These are phyloP conservation scores for Anastatica hierochuntica DNA, from an alignment of 345 rosid species.

Conservation along the genomic window DNA sequence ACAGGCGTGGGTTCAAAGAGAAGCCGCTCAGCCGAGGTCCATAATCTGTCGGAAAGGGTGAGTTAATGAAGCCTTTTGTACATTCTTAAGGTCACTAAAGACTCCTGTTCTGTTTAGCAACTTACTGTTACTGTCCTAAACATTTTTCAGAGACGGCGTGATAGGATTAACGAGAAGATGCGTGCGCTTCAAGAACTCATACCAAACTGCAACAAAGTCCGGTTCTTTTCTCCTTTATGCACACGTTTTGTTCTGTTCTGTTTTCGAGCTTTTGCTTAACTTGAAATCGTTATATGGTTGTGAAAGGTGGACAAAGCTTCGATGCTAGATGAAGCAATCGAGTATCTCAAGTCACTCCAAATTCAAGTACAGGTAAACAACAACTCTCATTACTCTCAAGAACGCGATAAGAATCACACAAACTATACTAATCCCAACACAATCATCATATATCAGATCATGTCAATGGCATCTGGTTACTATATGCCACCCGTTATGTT, in stretches of 20 bases:
- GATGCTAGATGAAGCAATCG: slow-evolving; percentile 94
- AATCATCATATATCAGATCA: slow-evolving; percentile 45
- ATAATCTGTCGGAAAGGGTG: slow-evolving; percentile 95
- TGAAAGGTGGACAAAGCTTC: slow-evolving; percentile 93
- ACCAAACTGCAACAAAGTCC: slow-evolving; percentile 88
- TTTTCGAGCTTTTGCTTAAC: too few species aligned
- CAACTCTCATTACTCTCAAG: not conserved
- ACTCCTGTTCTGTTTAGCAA: slow-evolving; percentile 10
- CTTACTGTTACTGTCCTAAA: not conserved
- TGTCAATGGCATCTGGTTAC: slow-evolving; percentile 76
- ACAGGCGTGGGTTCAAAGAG: slow-evolving; percentile 51
- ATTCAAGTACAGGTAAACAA: slow-evolving; percentile 68
- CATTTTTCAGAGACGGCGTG: slow-evolving; percentile 68
- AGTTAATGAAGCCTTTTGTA: slow-evolving; percentile 16
- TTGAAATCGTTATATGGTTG: slow-evolving; percentile 17
- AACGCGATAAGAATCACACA: not conserved
- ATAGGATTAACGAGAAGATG: slow-evolving; percentile 92
- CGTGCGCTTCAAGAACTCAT: slow-evolving; percentile 88
- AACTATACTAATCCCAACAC: not conserved
- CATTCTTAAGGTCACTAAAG: slow-evolving; percentile 5
- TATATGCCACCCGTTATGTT: slow-evolving; percentile 72
- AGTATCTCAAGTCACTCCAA: slow-evolving; percentile 79
- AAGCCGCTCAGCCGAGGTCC: slow-evolving; percentile 92
- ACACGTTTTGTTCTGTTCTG: too few species aligned
- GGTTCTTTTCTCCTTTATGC: not conserved